phyloP scores from a whole-genome alignment of 2,329 filamentous ascomycete genomes.

The Botryotinia convoluta region DNA sequence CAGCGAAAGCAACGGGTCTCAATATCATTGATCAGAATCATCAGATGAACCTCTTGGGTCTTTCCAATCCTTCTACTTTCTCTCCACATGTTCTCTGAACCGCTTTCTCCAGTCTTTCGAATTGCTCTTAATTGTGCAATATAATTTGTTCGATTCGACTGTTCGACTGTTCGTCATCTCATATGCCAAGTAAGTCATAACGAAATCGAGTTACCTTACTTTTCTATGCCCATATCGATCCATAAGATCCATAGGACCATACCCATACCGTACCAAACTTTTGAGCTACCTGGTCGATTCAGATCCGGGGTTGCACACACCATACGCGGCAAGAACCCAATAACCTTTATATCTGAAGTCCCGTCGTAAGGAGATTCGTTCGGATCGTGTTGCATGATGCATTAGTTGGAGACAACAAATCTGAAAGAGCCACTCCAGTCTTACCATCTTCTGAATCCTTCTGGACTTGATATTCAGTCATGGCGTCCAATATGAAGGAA shows the following conservation, averaged over 20 bases:
- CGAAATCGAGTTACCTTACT: constrained; percentile 15
- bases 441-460: constrained; percentile 14
- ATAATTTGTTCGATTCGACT: neutral
- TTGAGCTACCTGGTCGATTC: constrained; percentile 8
- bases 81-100: constrained; percentile 18
- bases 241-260: constrained; percentile 9
- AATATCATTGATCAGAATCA: constrained; percentile 12
- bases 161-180: constrained; percentile 7
- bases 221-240: neutral
- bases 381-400: constrained; percentile 18
- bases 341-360: constrained; percentile 17
- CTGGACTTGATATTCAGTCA: constrained; percentile 11
- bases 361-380: constrained; percentile 18
- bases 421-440: constrained; percentile 9
- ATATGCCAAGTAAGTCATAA: constrained; percentile 11
- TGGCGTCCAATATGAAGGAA: constrained; percentile 15
- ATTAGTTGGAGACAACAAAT: constrained; percentile 22
- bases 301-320: constrained; percentile 16
- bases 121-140: neutral
- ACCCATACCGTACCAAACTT: constrained; percentile 6
- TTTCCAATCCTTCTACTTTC: neutral
- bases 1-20: constrained; percentile 10
- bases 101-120: neutral
- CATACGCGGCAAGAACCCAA: constrained; percentile 16
- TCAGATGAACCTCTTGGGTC: constrained; percentile 2